These are phyloP conservation scores for Ilyonectria sp. DNA, from an alignment of 2,329 filamentous ascomycete genomes.

Conservation along the genomic window DNA sequence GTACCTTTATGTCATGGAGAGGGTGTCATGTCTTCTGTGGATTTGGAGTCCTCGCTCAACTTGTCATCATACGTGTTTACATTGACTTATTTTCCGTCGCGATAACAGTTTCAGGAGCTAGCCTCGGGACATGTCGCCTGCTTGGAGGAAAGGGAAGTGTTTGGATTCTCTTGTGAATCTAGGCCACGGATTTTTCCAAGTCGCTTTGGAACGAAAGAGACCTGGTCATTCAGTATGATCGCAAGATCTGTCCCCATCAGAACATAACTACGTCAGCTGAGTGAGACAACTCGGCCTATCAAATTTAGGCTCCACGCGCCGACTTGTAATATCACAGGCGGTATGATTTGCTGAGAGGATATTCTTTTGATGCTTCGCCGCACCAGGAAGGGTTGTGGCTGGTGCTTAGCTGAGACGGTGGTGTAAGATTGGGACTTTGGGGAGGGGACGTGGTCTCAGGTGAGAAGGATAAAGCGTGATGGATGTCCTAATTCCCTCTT, in stretches of 20 bases:
- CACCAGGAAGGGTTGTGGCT: background rate
- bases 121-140: too few species aligned
- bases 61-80: too few species aligned
- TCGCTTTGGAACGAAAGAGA: background rate
- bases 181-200: background rate
- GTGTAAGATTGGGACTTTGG: conserved; percentile 14
- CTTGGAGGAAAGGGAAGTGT: too few species aligned
- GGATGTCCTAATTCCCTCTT: background rate
- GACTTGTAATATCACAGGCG: background rate
- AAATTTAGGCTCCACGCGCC: background rate
- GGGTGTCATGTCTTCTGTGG: too few species aligned
- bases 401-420: conserved; percentile 19
- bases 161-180: background rate
- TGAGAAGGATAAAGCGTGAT: background rate
- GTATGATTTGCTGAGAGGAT: conserved; percentile 1
- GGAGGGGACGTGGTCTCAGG: background rate
- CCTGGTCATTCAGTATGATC: background rate
- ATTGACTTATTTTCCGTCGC: too few species aligned
- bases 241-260: background rate
- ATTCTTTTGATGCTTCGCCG: background rate
- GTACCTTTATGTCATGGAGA: too few species aligned
- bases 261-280: background rate
- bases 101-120: too few species aligned
- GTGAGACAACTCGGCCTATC: background rate
- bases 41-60: too few species aligned